Evolutionary conservation across 1,284 basidiomycete species (phyloP).

Genomic region (Tylopilus orsonianus): DNA sequence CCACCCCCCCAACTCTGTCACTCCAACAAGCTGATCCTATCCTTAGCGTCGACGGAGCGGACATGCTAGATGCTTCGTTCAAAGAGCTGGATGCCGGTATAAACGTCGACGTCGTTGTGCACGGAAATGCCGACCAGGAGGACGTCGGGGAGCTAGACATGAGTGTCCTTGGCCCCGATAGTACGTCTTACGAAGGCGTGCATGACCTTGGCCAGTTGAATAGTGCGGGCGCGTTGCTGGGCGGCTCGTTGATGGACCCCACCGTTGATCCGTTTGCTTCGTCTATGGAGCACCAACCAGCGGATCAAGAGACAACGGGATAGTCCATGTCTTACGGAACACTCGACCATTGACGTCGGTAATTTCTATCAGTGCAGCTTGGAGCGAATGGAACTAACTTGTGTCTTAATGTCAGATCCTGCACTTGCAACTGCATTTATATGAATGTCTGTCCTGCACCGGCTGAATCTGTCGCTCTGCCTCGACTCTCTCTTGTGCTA

Average conservation of each 20-base stretch:
- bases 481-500: too few species aligned
- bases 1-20: constrained; percentile 50
- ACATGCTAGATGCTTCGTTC: constrained; percentile 47
- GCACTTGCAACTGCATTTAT: neutral
- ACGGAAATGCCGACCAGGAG: constrained; percentile 31
- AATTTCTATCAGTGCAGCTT: neutral
- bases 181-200: constrained; percentile 52
- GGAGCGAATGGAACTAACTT: constrained; percentile 5
- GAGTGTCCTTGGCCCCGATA: constrained; percentile 62
- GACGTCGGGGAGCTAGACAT: constrained; percentile 54
- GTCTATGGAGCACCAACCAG: constrained; percentile 23
- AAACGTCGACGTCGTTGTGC: constrained; percentile 34
- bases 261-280: constrained; percentile 55
- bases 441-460: neutral
- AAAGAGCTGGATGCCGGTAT: constrained; percentile 47
- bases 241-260: constrained; percentile 60
- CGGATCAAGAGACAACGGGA: constrained; percentile 15
- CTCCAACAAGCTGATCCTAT: constrained; percentile 36
- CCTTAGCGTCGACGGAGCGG: constrained; percentile 34
- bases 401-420: constrained; percentile 1
- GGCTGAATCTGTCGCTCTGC: neutral
- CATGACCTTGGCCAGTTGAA: constrained; percentile 59
- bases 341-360: constrained; percentile 1
- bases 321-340: constrained; percentile 3
- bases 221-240: constrained; percentile 50